Conservation (phyloP, 2,329 filamentous ascomycete genomes). For the Acrocalymma vagum region DNA sequence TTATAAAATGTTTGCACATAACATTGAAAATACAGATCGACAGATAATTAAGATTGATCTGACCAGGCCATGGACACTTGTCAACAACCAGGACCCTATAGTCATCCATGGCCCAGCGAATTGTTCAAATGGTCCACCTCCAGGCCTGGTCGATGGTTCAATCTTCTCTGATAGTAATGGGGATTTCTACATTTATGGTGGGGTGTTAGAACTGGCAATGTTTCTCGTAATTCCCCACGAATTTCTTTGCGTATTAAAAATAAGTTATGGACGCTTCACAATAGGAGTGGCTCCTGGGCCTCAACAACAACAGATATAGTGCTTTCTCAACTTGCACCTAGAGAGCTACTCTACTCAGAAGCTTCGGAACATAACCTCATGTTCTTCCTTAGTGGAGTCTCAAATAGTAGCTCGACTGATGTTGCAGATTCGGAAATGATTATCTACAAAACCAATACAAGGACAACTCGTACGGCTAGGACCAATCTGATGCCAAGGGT, state of each 20-base stretch:
- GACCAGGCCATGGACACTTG: background rate
- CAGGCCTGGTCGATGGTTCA: background rate
- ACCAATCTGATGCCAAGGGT: constrained; percentile 1
- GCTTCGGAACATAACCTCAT: constrained; percentile 8
- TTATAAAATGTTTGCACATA: background rate
- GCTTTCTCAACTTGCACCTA: constrained; percentile 1
- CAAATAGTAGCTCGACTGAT: background rate
- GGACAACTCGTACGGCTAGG: background rate
- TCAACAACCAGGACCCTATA: background rate
- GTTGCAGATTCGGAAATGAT: background rate
- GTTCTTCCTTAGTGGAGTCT: constrained; percentile 9
- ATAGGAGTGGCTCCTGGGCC: background rate
- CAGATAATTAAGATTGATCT: constrained; percentile 7
- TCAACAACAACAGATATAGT: too few relatives aligned
- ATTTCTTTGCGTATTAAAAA: too few relatives aligned
- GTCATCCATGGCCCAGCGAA: background rate
- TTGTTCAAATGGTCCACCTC: background rate
- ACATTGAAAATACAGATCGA: too few relatives aligned
- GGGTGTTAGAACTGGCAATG: too few relatives aligned
- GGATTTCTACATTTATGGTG: too few relatives aligned
- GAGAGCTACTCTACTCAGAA: constrained; percentile 1
- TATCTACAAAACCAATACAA: background rate
- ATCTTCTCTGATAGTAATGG: too few relatives aligned
- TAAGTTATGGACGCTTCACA: too few relatives aligned
- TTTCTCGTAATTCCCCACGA: too few relatives aligned